Conservation (phyloP, 1,284 basidiomycete species). For the Marasmius fiardii region DNA sequence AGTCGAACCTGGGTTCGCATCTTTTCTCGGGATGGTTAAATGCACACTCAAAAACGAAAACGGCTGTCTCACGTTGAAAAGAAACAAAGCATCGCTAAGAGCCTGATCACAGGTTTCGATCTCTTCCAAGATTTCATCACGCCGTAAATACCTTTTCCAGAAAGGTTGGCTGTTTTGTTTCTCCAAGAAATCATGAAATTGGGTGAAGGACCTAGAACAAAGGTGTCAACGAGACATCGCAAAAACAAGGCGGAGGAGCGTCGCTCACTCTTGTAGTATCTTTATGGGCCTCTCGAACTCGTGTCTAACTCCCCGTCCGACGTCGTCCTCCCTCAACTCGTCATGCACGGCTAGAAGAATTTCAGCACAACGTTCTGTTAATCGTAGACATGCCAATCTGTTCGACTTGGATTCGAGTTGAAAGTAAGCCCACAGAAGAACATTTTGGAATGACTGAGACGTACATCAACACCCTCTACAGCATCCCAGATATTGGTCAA, state of each 20-base stretch:
- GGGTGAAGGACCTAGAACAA: slow-evolving; percentile 2
- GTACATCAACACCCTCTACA: slow-evolving; percentile 10
- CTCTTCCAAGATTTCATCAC: slow-evolving; percentile 7
- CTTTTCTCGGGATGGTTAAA: background rate
- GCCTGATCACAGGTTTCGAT: slow-evolving; percentile 10
- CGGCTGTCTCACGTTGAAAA: slow-evolving; percentile 12
- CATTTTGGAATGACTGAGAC: background rate
- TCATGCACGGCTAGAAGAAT: slow-evolving; percentile 9
- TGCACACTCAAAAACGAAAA: background rate
- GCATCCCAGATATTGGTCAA: slow-evolving; percentile 12
- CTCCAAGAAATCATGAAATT: slow-evolving; percentile 4
- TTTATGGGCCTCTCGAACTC: slow-evolving; percentile 1
- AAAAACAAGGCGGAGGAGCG: background rate
- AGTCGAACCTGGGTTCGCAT: slow-evolving; percentile 8
- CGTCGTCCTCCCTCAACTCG: slow-evolving; percentile 5
- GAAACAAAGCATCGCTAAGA: slow-evolving; percentile 5
- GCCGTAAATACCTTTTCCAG: slow-evolving; percentile 6
- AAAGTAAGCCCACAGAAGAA: background rate
- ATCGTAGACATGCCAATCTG: slow-evolving; percentile 7
- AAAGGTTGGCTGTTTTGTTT: slow-evolving; percentile 7
- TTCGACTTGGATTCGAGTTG: slow-evolving; percentile 5
- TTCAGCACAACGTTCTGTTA: slow-evolving; percentile 12
- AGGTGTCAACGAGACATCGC: background rate
- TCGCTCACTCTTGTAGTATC: slow-evolving; percentile 5
- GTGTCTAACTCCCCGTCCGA: background rate